Evolutionary conservation across 768 basidiomycete species (phyloP).

Genomic region (Asterophora lycoperdoides): DNA sequence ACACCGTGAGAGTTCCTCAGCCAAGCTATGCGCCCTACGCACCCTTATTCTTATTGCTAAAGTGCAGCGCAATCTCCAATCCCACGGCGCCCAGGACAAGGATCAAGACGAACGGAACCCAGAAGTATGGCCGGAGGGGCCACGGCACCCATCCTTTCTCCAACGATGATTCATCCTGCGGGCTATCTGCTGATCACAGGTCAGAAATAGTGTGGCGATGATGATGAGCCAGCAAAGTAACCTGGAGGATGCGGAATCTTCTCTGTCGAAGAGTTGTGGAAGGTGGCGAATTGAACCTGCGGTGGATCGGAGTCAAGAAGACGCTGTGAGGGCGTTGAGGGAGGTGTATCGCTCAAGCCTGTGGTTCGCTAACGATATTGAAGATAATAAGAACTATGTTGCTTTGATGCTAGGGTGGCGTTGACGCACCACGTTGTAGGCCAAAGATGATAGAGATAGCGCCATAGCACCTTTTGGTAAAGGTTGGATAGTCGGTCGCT

Average conservation of each 20-base stretch:
- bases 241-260: conserved; percentile 2
- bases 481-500: conserved; percentile 1
- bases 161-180: background rate
- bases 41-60: conserved; percentile 45
- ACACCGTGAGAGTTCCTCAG: background rate
- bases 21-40: background rate
- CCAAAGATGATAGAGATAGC: conserved; percentile 5
- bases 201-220: background rate
- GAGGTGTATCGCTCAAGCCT: conserved; percentile 11
- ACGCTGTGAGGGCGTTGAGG: conserved; percentile 13
- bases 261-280: conserved; percentile 6
- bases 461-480: conserved; percentile 19
- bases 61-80: conserved; percentile 43
- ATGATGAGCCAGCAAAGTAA: background rate
- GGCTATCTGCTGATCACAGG: background rate
- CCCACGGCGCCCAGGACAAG: conserved; percentile 37
- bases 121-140: conserved; percentile 45
- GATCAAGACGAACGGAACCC: conserved; percentile 37
- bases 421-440: conserved; percentile 1
- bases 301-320: conserved; percentile 13
- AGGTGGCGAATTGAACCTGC: conserved; percentile 22
- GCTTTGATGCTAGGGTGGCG: background rate
- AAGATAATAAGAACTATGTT: background rate
- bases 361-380: background rate
- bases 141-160: conserved; percentile 35